A percentile compares a stretch with the other conserved stretches of the same genome.
Evolutionary conservation across 768 basidiomycete genomes (phyloP).

Genomic region (Cystofilobasidium capitatum): DNA sequence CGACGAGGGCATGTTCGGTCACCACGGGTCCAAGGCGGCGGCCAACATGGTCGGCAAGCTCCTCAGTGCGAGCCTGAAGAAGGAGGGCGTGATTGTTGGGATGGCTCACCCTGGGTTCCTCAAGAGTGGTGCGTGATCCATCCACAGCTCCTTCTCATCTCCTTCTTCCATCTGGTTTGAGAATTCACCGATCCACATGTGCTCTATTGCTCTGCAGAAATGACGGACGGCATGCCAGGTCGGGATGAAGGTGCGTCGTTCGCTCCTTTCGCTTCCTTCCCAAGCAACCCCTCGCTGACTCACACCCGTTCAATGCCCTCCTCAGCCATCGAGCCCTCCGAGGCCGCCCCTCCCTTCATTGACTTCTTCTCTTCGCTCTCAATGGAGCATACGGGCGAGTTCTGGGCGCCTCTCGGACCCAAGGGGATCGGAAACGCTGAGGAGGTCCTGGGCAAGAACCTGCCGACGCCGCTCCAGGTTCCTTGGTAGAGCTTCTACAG

Average conservation of each 20-base stretch:
- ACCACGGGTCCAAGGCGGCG: conserved; percentile 48
- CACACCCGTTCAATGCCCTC: not conserved
- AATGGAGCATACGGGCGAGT: conserved; percentile 42
- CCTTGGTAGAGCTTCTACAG: conserved; percentile 40
- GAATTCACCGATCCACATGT: not conserved
- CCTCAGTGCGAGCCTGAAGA: conserved; percentile 42
- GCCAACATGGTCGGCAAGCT: conserved; percentile 48
- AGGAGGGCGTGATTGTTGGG: conserved; percentile 41
- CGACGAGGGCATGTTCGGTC: conserved; percentile 48
- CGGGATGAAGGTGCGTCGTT: not conserved
- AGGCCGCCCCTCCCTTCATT: conserved; percentile 42
- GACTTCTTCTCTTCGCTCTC: conserved; percentile 42
- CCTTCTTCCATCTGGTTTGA: not conserved
- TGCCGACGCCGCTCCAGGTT: conserved; percentile 42
- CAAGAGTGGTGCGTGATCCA: conserved; percentile 40
- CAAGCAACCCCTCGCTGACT: not conserved
- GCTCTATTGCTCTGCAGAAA: conserved; percentile 29
- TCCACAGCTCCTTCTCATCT: not conserved
- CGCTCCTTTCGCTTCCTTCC: too few species aligned
- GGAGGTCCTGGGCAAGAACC: conserved; percentile 42
- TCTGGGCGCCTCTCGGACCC: conserved; percentile 47
- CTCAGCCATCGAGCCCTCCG: conserved; percentile 42
- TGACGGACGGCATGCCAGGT: conserved; percentile 42
- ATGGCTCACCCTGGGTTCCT: conserved; percentile 45
- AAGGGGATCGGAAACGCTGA: conserved; percentile 46